Evolutionary conservation across 106 monocot genomes (phyloP).

Genomic region (Dendrobium catenatum): DNA sequence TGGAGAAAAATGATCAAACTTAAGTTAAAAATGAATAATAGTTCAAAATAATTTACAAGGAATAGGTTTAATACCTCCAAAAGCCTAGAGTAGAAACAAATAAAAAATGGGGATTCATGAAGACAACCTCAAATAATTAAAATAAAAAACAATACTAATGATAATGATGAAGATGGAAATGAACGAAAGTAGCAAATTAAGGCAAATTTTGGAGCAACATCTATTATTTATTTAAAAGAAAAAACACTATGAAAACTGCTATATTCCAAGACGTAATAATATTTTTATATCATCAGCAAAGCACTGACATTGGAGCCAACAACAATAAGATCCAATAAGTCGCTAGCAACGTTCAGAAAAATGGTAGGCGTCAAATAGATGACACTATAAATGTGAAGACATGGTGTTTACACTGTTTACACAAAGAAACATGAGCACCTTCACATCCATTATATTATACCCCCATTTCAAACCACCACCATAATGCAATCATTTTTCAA

Average conservation of each 20-base stretch:
- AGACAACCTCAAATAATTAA: background rate
- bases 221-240: background rate
- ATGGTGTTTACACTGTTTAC: background rate
- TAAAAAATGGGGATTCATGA: no score
- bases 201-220: background rate
- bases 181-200: background rate
- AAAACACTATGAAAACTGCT: no score
- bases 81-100: no score
- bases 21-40: no score
- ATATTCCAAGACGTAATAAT: no score
- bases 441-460: background rate
- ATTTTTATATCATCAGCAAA: background rate
- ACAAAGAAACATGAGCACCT: background rate
- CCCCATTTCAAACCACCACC: background rate
- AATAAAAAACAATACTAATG: background rate
- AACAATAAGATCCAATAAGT: background rate
- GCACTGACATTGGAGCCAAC: background rate
- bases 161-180: background rate
- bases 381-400: background rate
- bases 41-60: no score
- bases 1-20: no score
- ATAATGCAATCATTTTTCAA: no score
- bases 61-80: no score
- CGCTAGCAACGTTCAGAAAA: background rate
- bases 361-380: background rate